phyloP scores from a whole-genome alignment of 495 filamentous ascomycete genomes.

The Penicillium psychrofluorescens region DNA sequence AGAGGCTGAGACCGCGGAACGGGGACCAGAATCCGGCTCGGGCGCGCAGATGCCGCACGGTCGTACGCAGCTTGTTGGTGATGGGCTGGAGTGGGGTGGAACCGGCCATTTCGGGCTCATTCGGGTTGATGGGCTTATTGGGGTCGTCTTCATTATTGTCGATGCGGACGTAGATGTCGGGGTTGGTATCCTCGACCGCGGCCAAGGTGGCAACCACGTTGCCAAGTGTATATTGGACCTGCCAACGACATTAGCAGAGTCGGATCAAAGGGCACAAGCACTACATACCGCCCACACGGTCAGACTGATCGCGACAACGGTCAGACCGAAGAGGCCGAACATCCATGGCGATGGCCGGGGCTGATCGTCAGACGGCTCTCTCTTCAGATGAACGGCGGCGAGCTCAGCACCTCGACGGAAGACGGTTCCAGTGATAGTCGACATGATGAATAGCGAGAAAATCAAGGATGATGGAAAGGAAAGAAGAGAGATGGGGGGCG shows the following conservation, averaged over 20 bases:
- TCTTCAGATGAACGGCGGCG: slow-evolving; percentile 1
- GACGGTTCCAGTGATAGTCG: slow-evolving; percentile 1
- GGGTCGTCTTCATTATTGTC: slow-evolving; percentile 22
- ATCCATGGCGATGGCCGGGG: slow-evolving; percentile 35
- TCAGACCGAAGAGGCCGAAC: slow-evolving; percentile 24
- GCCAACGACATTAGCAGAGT: no score
- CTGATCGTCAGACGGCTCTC: background rate
- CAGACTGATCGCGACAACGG: no score
- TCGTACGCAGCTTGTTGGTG: slow-evolving; percentile 50
- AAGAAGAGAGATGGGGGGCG: background rate
- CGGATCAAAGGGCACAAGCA: no score
- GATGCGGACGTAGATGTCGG: slow-evolving; percentile 47
- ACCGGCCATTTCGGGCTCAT: slow-evolving; percentile 22
- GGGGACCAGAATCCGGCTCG: slow-evolving; percentile 47
- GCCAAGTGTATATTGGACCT: no score
- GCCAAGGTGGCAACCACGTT: slow-evolving; percentile 52
- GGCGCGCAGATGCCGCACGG: slow-evolving; percentile 49
- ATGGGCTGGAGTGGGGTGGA: slow-evolving; percentile 37
- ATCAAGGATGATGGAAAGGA: background rate
- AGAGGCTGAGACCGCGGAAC: slow-evolving; percentile 50
- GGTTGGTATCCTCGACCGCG: slow-evolving; percentile 54
- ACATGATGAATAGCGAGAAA: slow-evolving; percentile 5
- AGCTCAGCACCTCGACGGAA: slow-evolving; percentile 9
- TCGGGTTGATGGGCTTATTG: slow-evolving; percentile 25
- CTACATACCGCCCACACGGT: no score